Evolutionary conservation across 2,329 filamentous ascomycete genomes (phyloP).

Genomic region (Rutstroemia sp.): DNA sequence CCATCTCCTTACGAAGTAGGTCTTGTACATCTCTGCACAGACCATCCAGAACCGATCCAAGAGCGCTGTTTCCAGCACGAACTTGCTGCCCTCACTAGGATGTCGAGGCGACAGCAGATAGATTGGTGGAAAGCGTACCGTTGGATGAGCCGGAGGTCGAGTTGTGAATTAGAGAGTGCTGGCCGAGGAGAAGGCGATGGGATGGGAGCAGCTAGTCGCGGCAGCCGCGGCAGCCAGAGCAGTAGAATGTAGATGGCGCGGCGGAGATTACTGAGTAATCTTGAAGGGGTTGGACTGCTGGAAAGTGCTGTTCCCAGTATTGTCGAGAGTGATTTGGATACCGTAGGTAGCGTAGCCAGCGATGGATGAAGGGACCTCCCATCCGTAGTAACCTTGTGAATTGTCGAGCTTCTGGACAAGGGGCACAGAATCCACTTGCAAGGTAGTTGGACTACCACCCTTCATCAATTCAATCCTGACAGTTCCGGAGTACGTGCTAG

Average conservation of each 20-base stretch:
- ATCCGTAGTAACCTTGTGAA: conserved; percentile 38
- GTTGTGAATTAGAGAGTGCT: not conserved
- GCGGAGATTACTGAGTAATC: conserved; percentile 13
- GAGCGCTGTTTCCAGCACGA: too few species aligned
- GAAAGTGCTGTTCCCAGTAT: conserved; percentile 39
- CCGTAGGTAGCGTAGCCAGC: conserved; percentile 46
- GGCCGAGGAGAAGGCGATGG: not conserved
- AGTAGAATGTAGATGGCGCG: not conserved
- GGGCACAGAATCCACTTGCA: conserved; percentile 31
- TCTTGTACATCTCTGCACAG: too few species aligned
- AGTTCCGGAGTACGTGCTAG: conserved; percentile 35
- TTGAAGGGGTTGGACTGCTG: conserved; percentile 57
- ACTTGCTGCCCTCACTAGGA: too few species aligned
- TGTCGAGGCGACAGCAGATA: too few species aligned
- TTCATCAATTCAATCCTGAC: conserved; percentile 49
- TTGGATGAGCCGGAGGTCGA: too few species aligned
- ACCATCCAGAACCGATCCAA: too few species aligned
- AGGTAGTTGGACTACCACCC: conserved; percentile 40
- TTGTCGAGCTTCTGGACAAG: conserved; percentile 47
- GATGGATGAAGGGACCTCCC: conserved; percentile 41
- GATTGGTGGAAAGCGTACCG: too few species aligned
- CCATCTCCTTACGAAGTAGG: too few species aligned
- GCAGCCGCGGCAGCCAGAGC: not conserved
- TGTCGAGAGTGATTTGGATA: conserved; percentile 45
- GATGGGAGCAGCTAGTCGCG: not conserved